Percentiles rank a stretch among this genome's conserved stretches.
These are phyloP conservation scores for Penicillium arizonense DNA, from an alignment of 495 filamentous ascomycete species.

Conservation along the genomic window DNA sequence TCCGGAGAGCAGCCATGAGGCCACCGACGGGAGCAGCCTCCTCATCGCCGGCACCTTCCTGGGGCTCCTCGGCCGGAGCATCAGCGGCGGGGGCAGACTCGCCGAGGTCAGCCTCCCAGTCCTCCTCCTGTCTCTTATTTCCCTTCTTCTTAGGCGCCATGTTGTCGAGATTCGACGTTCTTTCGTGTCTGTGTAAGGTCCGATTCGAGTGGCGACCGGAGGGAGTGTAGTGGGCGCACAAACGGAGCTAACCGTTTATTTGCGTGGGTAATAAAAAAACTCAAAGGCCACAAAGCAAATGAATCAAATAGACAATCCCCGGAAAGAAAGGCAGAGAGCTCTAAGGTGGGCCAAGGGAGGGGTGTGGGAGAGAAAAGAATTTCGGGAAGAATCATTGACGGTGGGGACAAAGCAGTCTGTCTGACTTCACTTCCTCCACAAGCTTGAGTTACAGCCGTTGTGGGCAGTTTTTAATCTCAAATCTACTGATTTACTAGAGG, in stretches of 20 bases:
- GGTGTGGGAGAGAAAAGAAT: constrained; percentile 24
- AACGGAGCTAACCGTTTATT: constrained; percentile 35
- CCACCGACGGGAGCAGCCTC: constrained; percentile 62
- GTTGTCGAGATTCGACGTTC: constrained; percentile 12
- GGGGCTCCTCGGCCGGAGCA: constrained; percentile 43
- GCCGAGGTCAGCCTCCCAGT: constrained; percentile 96
- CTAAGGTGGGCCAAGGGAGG: constrained; percentile 17
- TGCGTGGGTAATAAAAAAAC: constrained; percentile 4
- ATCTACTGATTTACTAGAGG: neutral
- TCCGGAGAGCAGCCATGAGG: constrained; percentile 82
- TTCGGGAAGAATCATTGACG: constrained; percentile 28
- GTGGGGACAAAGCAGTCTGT: constrained; percentile 23
- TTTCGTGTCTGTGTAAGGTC: constrained; percentile 8
- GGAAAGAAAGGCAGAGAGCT: constrained; percentile 17
- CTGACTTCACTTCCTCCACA: constrained; percentile 21
- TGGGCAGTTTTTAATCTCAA: neutral
- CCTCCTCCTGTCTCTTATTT: constrained; percentile 81
- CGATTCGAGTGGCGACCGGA: constrained; percentile 19
- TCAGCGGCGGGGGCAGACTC: constrained; percentile 61
- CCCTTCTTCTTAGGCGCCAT: constrained; percentile 97
- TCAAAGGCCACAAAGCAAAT: constrained; percentile 7
- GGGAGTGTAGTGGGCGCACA: constrained; percentile 24
- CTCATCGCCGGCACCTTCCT: constrained; percentile 41
- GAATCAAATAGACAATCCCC: constrained; percentile 13
- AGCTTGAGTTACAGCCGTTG: neutral